Percentiles rank a stretch among this genome's conserved stretches.
Evolutionary conservation across 2,329 filamentous ascomycete species (phyloP).

Genomic region (Aspergillus tanneri): DNA sequence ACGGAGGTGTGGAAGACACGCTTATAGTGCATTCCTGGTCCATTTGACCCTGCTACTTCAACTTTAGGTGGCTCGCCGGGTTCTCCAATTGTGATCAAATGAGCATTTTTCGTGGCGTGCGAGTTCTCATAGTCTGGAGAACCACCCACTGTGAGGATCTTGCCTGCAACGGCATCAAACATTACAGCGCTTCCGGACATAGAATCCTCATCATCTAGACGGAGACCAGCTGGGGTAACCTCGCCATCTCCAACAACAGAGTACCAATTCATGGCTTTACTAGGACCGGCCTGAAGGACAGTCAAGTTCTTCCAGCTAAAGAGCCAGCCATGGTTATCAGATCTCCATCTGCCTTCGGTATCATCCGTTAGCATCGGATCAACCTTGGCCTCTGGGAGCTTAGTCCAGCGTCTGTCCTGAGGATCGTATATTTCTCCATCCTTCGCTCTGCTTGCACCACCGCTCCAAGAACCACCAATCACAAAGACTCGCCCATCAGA

Average conservation of each 20-base stretch:
- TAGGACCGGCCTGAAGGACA: conserved; percentile 9
- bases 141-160: conserved; percentile 7
- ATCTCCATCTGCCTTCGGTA: background rate
- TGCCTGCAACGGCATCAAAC: conserved; percentile 1
- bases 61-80: background rate
- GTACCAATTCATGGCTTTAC: conserved; percentile 11
- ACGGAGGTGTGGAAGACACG: conserved; percentile 50
- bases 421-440: conserved; percentile 7
- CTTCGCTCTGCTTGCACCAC: background rate
- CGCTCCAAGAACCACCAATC: conserved; percentile 8
- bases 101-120: background rate
- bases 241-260: background rate
- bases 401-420: background rate
- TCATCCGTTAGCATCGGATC: conserved; percentile 4
- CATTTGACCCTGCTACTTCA: no score
- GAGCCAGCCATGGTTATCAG: conserved; percentile 11
- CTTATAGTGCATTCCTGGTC: conserved; percentile 37
- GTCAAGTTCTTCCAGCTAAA: conserved; percentile 9
- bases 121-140: conserved; percentile 6
- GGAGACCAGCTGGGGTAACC: background rate
- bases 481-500: conserved; percentile 10
- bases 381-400: background rate
- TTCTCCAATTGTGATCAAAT: conserved; percentile 6
- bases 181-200: conserved; percentile 12
- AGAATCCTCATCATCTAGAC: background rate